phyloP scores from a whole-genome alignment of 176 grass and related monocot species.

The Rhynchospora breviuscula region DNA sequence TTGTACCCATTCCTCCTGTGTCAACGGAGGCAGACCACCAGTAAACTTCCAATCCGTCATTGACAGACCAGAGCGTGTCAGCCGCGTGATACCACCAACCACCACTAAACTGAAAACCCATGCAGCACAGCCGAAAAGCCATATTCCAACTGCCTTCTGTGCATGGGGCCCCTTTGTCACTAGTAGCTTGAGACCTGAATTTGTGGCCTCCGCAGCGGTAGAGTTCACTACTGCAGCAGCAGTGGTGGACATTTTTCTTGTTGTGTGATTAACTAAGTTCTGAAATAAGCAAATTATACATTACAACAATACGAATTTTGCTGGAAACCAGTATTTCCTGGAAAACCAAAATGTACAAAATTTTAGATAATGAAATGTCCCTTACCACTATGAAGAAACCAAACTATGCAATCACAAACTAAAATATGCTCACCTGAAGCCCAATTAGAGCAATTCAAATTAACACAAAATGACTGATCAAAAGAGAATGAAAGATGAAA shows the following conservation, averaged over 20 bases:
- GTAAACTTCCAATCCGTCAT: conserved; percentile 99
- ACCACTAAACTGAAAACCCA: conserved; percentile 97
- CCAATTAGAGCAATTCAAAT: neutral
- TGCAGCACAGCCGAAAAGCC: conserved; percentile 84
- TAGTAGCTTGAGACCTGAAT: conserved; percentile 70
- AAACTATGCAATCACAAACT: neutral
- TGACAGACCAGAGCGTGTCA: conserved; percentile 87
- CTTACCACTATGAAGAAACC: neutral
- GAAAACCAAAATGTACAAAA: neutral
- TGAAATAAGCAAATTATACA: conserved; percentile 14
- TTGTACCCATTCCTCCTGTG: conserved; percentile 52
- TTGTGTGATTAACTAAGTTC: conserved; percentile 36
- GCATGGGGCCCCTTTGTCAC: conserved; percentile 66
- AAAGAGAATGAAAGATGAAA: neutral
- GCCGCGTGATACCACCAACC: conserved; percentile 82
- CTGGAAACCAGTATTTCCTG: neutral
- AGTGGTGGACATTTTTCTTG: conserved; percentile 56
- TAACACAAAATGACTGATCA: neutral
- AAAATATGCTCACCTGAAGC: neutral
- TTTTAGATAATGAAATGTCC: neutral
- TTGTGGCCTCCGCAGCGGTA: conserved; percentile 20
- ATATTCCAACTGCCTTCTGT: conserved; percentile 79
- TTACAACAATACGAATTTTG: neutral
- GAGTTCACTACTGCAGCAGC: conserved; percentile 38
- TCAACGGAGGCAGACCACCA: conserved; percentile 71